Base-by-base conservation (phyloP, 805 yeast species). In the Helenozyma baotianmanensis region DNA sequence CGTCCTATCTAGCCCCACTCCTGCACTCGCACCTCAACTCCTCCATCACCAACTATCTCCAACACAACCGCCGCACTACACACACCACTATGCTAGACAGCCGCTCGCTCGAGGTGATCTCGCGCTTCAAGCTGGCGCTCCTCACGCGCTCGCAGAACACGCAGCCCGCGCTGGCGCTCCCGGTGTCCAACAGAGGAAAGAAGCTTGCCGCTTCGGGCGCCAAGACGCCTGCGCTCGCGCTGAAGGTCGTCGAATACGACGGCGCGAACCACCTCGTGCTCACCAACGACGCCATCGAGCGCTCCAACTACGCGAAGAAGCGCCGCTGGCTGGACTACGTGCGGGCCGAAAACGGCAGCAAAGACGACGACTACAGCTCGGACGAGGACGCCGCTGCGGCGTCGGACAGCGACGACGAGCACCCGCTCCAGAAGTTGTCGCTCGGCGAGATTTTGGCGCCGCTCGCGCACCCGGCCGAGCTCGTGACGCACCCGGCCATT, bases 381-480 rank as follows among this genome's bases (percentile, higher is more conserved):
- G 41, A 29, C 21, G 14, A 23, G 9, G 27, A 29, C 1, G 29
- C 32, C 14, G 46, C 40, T 9, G 24, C 18, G 13, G 53, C 46
- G 10, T 55, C 48, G n/a, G 53, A 45, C 4, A 43, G 60, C 27
- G 24, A 23, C 17, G 45, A 48, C 16, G 50, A 35, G 9, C 43
- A 42, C 23, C 64, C 65, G 5, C 48, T 64, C 33, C 52, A 53
- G 28, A 48, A 45, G 26, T 33, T 64, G 15, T 51, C 52, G 14
- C 40, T 67, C 16, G 44, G 61, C 6, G 67, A 78, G 27, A 65
- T 88, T 13, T 61, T 92, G 39, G 76, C 81, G 4, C 96, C 97
- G 0, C 75, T 92, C 10, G 68, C 76, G 7, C 83, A 84, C 36
- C 92, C 96, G 0, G 69, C 84, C 2, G 96, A 92, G 46, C 60